Evolutionary conservation across 2,329 filamentous ascomycete species (phyloP), one percentile per base, ranked within the genome.

Genomic region (Colletotrichum spinosum): DNA sequence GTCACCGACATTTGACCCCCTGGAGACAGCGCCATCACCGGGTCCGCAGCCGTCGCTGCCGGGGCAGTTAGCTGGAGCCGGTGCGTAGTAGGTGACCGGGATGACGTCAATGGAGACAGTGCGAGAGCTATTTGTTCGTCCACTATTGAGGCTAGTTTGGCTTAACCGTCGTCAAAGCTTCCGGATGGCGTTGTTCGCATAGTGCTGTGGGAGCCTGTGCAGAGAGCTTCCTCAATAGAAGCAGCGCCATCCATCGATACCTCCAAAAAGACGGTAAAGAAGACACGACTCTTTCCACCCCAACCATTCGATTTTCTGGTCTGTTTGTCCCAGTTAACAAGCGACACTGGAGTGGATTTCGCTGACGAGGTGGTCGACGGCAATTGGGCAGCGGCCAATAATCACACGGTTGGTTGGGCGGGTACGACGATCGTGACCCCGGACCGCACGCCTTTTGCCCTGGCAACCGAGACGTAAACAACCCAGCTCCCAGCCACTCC

Each of bases 401-500:
- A 38, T 12, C 10, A 12, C 50, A 55, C 52, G 61, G 61, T 65
- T 65, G 58, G 58, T 50, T 25, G 46, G 39, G 34, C 52, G 58
- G 48, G 57, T 48, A 37, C 46, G 34, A 10, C 37, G 13, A 46
- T 50, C 48, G 10, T 45, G n/a, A 35, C 48, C 49, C 56, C 38
- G 34, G 33, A n/a, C 17, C n/a, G 25, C 25, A 41, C 17, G 35
- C 42, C 34, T 39, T 37, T 38, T 46, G 53, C 49, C 62, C 48
- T 13, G 63, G 63, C 63, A 66, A 66, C 63, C 25, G 33, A 9
- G 13, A n/a, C 33, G 63, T 66, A 66, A 66, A 66, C 63, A 66
- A 63, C 57, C 33, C 52, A 52, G 41, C 12, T 15, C 12, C 59
- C 58, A 66, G 63, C 63, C 63, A 66, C 58, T 63, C 46, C 46